A percentile compares a stretch with the other conserved stretches of the same genome.
Evolutionary conservation across 169 alveolate genomes (phyloP).

Genomic region (Plasmodium knowlesi): DNA sequence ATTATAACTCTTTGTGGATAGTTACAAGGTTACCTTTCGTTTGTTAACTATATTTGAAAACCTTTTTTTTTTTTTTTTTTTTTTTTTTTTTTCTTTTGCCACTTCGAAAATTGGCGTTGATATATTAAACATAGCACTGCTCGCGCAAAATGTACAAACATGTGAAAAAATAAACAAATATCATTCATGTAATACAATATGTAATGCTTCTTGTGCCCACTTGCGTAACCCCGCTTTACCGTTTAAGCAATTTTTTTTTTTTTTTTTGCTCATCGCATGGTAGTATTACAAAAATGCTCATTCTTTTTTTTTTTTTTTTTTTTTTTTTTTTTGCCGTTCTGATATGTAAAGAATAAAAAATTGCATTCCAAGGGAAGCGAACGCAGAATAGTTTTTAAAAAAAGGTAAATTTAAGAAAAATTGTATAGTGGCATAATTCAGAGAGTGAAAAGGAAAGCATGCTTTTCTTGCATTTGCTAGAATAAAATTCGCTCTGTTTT

Average conservation of each 20-base stretch:
- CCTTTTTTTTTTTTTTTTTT: background rate
- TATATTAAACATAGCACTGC: background rate
- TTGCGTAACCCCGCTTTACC: background rate
- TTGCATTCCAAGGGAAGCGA: background rate
- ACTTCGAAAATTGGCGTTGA: background rate
- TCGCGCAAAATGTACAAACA: background rate
- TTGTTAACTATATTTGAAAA: background rate
- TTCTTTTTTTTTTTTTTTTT: background rate
- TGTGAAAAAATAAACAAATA: background rate
- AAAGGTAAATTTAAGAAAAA: background rate
- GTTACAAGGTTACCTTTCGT: background rate
- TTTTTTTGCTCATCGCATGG: background rate
- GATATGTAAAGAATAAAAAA: background rate
- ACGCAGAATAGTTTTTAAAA: background rate
- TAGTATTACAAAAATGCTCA: background rate
- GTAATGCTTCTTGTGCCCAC: background rate
- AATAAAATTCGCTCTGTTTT: background rate
- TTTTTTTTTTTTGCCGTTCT: background rate
- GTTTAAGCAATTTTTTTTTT: background rate
- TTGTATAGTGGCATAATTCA: background rate
- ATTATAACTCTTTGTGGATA: background rate
- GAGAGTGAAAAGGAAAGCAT: background rate
- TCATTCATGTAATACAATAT: background rate
- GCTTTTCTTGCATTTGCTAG: background rate
- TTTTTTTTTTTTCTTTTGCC: background rate